A percentile compares a stretch with the other conserved stretches of the same genome.
These are phyloP conservation scores for Ramularia endophylla DNA, from an alignment of 2,329 filamentous ascomycete genomes.

Conservation along the genomic window DNA sequence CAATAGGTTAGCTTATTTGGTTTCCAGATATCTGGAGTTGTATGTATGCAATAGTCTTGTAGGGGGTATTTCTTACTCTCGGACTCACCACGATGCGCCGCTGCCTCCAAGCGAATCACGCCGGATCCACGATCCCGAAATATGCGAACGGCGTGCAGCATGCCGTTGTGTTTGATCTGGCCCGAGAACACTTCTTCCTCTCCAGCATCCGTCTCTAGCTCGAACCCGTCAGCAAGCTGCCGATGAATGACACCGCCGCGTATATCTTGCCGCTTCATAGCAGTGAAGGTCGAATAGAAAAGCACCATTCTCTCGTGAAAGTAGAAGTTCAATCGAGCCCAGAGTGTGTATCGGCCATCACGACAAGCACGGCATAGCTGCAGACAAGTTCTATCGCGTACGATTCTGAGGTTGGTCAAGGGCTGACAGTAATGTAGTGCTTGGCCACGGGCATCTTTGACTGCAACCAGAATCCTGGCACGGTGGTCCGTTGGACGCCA, in stretches of 20 bases:
- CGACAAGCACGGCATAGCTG: conserved; percentile 33
- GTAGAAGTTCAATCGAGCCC: conserved; percentile 51
- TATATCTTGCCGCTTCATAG: conserved; percentile 55
- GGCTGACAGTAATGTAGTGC: conserved; percentile 45
- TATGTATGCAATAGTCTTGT: too few species aligned
- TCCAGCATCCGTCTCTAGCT: conserved; percentile 31
- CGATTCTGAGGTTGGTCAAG: conserved; percentile 42
- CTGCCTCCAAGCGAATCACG: conserved; percentile 52
- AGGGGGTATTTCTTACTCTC: too few species aligned
- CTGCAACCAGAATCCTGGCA: conserved; percentile 49
- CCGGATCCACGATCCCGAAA: conserved; percentile 47
- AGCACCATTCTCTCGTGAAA: conserved; percentile 53
- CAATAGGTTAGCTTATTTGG: too few species aligned
- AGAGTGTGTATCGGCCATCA: conserved; percentile 41
- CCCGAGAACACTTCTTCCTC: conserved; percentile 48
- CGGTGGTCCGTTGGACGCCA: conserved; percentile 47
- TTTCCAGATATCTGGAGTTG: too few species aligned
- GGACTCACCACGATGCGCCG: conserved; percentile 44
- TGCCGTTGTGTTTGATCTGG: conserved; percentile 47
- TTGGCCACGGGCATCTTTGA: conserved; percentile 35
- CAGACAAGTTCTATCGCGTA: conserved; percentile 37
- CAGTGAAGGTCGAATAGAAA: conserved; percentile 52
- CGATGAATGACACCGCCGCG: conserved; percentile 30
- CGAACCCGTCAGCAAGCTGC: conserved; percentile 41
- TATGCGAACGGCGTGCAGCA: conserved; percentile 50